Conservation (phyloP, 2,329 filamentous ascomycete genomes). For the Cercospora citrullina region DNA sequence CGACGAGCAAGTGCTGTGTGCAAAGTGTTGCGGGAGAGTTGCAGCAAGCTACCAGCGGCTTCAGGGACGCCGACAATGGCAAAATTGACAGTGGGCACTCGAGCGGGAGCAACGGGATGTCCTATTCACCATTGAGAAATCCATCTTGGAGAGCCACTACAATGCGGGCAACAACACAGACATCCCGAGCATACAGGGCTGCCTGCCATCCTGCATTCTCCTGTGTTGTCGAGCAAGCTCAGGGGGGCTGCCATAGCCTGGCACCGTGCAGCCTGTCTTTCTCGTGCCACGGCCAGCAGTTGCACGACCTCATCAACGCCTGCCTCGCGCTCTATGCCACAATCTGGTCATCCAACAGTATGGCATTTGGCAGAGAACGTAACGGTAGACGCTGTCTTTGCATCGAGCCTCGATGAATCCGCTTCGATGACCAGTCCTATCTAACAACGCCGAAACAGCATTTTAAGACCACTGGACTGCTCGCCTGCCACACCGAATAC, state of each 20-base stretch:
- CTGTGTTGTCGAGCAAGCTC: not conserved
- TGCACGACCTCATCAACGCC: not conserved
- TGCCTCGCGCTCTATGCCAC: not conserved
- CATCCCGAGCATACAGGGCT: not conserved
- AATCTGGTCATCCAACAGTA: not conserved
- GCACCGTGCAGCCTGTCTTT: not conserved
- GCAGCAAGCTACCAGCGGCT: not conserved
- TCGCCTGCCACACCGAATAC: not conserved
- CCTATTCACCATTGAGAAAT: not conserved
- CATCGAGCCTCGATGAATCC: not conserved
- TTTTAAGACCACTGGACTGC: not conserved
- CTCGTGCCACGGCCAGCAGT: not conserved
- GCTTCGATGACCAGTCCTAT: not conserved
- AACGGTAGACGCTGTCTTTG: not conserved
- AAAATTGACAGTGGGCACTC: not conserved
- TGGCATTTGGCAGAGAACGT: not conserved
- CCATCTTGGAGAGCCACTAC: not conserved
- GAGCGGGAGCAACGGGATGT: not conserved
- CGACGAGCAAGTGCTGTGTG: not conserved
- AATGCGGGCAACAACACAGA: not conserved
- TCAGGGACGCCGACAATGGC: not conserved
- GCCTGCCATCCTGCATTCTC: not conserved
- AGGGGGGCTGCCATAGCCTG: not conserved
- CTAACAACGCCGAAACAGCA: not conserved
- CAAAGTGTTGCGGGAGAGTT: not conserved